Evolutionary conservation across 192 early-diverging fungal species (phyloP).

Genomic region (Lobosporangium transversale): DNA sequence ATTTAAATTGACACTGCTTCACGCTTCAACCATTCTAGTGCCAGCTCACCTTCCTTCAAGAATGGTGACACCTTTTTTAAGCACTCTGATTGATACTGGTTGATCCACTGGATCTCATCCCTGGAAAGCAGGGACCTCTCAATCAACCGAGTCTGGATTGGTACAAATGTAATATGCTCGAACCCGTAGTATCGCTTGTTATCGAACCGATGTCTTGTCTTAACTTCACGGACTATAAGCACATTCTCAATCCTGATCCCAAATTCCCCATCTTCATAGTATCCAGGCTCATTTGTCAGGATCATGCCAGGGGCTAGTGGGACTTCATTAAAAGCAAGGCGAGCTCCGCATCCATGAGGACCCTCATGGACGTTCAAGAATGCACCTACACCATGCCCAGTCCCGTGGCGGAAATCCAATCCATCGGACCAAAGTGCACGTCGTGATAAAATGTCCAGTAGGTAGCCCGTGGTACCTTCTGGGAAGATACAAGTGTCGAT

Average conservation of each 20-base stretch:
- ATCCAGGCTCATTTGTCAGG: constrained; percentile 96
- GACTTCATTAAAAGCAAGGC: constrained; percentile 74
- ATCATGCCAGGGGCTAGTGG: constrained; percentile 91
- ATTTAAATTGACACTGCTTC: constrained; percentile 68
- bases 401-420: constrained; percentile 95
- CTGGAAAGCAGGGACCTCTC: constrained; percentile 70
- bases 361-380: constrained; percentile 97
- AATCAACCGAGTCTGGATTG: constrained; percentile 88
- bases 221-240: constrained; percentile 75
- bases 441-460: constrained; percentile 88
- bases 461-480: constrained; percentile 82
- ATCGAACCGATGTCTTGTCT: constrained; percentile 85
- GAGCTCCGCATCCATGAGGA: constrained; percentile 91
- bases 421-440: constrained; percentile 90
- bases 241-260: constrained; percentile 98
- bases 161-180: constrained; percentile 91
- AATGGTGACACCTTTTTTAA: constrained; percentile 80
- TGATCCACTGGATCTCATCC: constrained; percentile 88
- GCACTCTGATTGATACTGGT: constrained; percentile 82
- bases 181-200: constrained; percentile 85
- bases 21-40: constrained; percentile 80
- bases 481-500: constrained; percentile 92
- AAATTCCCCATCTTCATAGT: constrained; percentile 95
- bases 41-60: constrained; percentile 70
- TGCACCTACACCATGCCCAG: constrained; percentile 96